Evolutionary conservation across 225 moss, liverwort and hornwort species (phyloP).

Genomic region (Ulota crispa): DNA sequence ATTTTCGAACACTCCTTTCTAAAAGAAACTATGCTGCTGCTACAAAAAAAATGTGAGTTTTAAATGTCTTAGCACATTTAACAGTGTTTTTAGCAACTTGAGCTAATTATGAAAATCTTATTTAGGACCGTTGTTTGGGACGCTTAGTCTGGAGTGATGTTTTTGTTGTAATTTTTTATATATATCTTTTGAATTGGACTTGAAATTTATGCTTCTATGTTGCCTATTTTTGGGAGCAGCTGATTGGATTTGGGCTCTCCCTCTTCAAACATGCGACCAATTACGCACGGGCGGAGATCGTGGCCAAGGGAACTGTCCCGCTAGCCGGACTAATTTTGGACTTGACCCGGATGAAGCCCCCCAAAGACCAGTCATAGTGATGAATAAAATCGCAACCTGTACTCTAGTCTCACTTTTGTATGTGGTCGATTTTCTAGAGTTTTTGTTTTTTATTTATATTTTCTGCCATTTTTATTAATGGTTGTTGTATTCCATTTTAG

Average conservation of each 20-base stretch:
- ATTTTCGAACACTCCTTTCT: no score
- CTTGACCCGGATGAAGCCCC: constrained; percentile 66
- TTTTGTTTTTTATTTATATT: background rate
- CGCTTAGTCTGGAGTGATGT: background rate
- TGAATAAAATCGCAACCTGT: constrained; percentile 6
- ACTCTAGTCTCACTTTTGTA: constrained; percentile 30
- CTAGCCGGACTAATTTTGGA: constrained; percentile 82
- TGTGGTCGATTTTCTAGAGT: constrained; percentile 17
- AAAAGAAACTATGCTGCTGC: no score
- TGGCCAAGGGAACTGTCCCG: constrained; percentile 77
- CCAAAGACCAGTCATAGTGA: constrained; percentile 36
- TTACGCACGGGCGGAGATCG: constrained; percentile 70
- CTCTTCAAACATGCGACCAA: constrained; percentile 87
- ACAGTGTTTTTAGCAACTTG: no score
- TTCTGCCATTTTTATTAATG: constrained; percentile 1
- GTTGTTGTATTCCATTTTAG: constrained; percentile 3
- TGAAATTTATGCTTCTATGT: constrained; percentile 14
- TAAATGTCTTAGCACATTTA: no score
- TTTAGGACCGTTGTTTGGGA: no score
- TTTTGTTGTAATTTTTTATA: background rate
- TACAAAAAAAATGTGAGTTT: no score
- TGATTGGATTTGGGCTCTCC: constrained; percentile 80
- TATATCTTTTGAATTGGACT: background rate
- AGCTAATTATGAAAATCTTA: no score
- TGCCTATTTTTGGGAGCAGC: constrained; percentile 58